Conservation (phyloP, 306 rosid species). For the Amphicarpaea edgeworthii region DNA sequence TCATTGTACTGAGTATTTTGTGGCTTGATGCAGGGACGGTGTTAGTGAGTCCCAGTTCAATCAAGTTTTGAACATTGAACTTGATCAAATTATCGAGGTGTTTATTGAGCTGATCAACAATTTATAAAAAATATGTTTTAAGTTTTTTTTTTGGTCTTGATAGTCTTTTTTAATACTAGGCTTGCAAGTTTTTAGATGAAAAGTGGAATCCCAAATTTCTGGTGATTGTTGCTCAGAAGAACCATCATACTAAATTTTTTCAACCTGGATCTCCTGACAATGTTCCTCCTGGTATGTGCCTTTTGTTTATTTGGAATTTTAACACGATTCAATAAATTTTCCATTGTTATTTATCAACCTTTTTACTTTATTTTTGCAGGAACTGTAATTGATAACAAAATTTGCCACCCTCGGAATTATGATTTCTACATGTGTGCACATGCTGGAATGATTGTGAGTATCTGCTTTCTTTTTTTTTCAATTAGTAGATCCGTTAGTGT, state of each 20-base stretch:
- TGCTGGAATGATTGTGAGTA: slow-evolving; percentile 96
- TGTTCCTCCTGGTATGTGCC: slow-evolving; percentile 77
- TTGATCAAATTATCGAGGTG: slow-evolving; percentile 86
- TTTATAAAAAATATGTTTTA: neutral
- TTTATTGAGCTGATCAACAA: slow-evolving; percentile 36
- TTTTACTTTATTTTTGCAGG: slow-evolving; percentile 56
- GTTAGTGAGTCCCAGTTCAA: slow-evolving; percentile 93
- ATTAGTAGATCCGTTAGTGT: neutral
- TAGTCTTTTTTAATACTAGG: slow-evolving; percentile 45
- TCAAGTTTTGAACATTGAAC: slow-evolving; percentile 84
- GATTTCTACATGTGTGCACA: slow-evolving; percentile 96
- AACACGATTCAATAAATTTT: neutral
- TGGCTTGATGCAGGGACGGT: slow-evolving; percentile 73
- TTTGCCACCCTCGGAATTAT: slow-evolving; percentile 88
- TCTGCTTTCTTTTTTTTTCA: neutral
- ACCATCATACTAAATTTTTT: slow-evolving; percentile 92
- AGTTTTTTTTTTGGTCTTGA: neutral
- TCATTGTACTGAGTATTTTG: neutral
- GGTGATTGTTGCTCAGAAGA: slow-evolving; percentile 91
- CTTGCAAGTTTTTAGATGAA: slow-evolving; percentile 88
- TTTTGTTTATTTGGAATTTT: neutral
- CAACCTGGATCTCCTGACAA: slow-evolving; percentile 77
- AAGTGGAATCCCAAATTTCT: slow-evolving; percentile 83
- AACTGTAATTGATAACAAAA: slow-evolving; percentile 83
- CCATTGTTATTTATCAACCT: neutral